Base-by-base conservation (phyloP, 1,139 yeast genomes). In the Blastobotrys arbuscula region DNA sequence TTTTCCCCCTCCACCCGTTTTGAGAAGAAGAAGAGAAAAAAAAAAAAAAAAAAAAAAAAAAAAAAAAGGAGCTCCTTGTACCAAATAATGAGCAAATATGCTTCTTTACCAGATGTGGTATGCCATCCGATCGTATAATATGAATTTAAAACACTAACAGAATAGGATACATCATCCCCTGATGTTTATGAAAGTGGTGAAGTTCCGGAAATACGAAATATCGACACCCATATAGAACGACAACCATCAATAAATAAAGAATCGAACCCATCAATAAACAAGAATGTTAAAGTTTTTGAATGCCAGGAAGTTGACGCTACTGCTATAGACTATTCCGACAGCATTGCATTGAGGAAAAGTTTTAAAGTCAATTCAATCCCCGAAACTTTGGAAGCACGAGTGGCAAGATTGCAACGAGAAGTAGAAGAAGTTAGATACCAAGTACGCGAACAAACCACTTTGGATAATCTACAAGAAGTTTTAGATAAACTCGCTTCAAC, bases 361-460 rank as follows among this genome's bases (percentile, higher is more conserved):
- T 50, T 42, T 20, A 39, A 47, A 10, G 46, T 44, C 5, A 36
- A 18, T 15, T 38, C 46, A 10, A 41, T 44, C n/a, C 48, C 48
- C 7, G 51, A 49, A 39, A 45, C 47, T 9, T 20, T 61, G 8
- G 73, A 66, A 18, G 78, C 76, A 57, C 73, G 69, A 53, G 54
- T 79, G 35, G 68, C 70, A 1, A 59, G 83, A 45, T 71, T 79
- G 34, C 59, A 67, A 30, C 58, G 69, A 28, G 82, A 78, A 53
- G 60, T 78, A 39, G 68, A 68, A 31, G 78, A 75, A 49, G 58
- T 76, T 12, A n/a, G 39, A 4, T 21, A 28, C 16, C 42, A 42
- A 30, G 34, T 15, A 12, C 18, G 39, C 6, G 38, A 34, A 34
- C 18, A 21, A 20, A 39, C 26, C 20, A 21, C 41, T 15, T 9